Percentiles rank a stretch among this genome's conserved stretches.
phyloP scores from a whole-genome alignment of 306 rosid species.

The Sphenostylis stenocarpa region DNA sequence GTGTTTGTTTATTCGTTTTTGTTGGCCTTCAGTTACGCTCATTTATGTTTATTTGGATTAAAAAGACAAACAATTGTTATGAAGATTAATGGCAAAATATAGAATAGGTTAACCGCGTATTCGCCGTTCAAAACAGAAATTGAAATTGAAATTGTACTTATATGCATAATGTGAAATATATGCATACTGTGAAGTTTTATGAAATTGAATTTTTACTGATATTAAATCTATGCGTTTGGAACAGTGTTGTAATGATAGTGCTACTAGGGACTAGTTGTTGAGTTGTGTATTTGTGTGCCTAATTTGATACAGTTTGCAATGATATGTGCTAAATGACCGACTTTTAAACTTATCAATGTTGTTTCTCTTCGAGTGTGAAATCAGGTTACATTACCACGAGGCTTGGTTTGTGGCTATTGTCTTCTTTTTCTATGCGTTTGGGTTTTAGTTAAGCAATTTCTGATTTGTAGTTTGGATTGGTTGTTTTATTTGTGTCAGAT shows the following conservation, averaged over 20 bases:
- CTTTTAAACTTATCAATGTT: background rate
- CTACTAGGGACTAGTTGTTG: background rate
- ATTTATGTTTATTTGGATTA: background rate
- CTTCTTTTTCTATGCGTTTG: background rate
- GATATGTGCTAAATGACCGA: background rate
- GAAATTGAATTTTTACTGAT: background rate
- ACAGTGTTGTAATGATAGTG: background rate
- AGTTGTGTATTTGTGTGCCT: conserved; percentile 7
- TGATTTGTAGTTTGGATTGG: conserved; percentile 24
- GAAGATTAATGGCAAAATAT: background rate
- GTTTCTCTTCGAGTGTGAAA: conserved; percentile 6
- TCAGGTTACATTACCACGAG: background rate
- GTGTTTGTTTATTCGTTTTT: conserved; percentile 7
- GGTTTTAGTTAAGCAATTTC: background rate
- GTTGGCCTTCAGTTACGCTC: background rate
- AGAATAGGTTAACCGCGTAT: background rate
- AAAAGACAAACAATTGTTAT: background rate
- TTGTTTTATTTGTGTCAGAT: conserved; percentile 53
- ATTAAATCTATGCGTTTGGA: background rate
- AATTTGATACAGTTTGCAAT: conserved; percentile 24
- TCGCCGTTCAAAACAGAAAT: background rate
- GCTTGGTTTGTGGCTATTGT: conserved; percentile 2
- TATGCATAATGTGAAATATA: background rate
- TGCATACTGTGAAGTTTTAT: background rate
- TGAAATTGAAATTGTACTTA: background rate